phyloP scores from a whole-genome alignment of 805 yeast species.

The Wickerhamomyces bovis region DNA sequence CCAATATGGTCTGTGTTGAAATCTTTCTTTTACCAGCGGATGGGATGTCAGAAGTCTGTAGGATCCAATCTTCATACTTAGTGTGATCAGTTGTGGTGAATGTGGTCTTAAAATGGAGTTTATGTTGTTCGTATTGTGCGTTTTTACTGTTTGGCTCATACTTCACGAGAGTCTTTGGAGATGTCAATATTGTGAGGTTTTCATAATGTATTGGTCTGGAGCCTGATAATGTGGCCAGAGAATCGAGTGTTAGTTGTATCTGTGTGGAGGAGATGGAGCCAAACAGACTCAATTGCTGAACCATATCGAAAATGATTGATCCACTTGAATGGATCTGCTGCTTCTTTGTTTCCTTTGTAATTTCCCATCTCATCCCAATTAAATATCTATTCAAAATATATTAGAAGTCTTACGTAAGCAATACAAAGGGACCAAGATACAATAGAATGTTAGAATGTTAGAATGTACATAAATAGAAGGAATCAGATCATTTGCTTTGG shows the following conservation, averaged over 20 bases:
- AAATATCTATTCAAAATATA: background rate
- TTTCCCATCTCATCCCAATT: too few relatives aligned
- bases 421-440: background rate
- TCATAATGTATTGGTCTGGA: constrained; percentile 8
- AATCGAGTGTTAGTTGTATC: constrained; percentile 13
- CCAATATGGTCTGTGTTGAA: constrained; percentile 62
- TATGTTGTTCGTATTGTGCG: constrained; percentile 22
- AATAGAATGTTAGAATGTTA: too few relatives aligned
- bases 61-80: constrained; percentile 42
- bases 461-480: background rate
- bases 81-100: constrained; percentile 2
- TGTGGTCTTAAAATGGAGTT: constrained; percentile 16
- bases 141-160: constrained; percentile 24
- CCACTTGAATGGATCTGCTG: too few relatives aligned
- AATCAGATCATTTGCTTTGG: background rate
- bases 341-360: too few relatives aligned
- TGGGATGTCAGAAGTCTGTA: constrained; percentile 68
- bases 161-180: constrained; percentile 21
- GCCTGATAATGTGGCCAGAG: constrained; percentile 21
- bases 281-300: constrained; percentile 23
- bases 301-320: constrained; percentile 20
- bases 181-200: constrained; percentile 13
- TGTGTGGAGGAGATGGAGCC: constrained; percentile 14
- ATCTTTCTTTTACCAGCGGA: constrained; percentile 64
- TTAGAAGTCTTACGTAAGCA: background rate